These are phyloP conservation scores for Lentinula lateritia DNA, from an alignment of 768 basidiomycete species.

Conservation along the genomic window DNA sequence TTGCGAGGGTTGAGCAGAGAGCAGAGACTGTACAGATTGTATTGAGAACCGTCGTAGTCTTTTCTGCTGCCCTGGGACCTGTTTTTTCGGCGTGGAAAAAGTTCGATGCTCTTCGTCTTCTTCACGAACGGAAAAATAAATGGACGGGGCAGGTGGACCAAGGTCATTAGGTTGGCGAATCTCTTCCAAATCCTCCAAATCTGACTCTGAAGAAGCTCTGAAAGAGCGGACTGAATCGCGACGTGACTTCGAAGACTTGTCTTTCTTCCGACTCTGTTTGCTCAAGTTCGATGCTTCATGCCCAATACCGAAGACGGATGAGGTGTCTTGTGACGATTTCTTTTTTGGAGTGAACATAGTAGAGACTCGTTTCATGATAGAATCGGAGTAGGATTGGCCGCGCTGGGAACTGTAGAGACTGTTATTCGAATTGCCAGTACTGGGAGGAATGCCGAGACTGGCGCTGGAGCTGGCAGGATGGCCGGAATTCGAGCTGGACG, in stretches of 20 bases:
- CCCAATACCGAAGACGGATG: background rate
- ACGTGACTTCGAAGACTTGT: background rate
- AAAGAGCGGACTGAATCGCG: background rate
- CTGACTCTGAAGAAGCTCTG: background rate
- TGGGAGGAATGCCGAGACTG: background rate
- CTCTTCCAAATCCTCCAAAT: constrained; percentile 2
- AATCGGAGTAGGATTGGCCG: background rate
- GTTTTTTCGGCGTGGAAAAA: constrained; percentile 1
- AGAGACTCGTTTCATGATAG: constrained; percentile 2
- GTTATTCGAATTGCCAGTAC: background rate
- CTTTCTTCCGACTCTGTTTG: background rate
- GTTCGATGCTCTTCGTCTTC: background rate
- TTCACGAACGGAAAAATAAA: background rate
- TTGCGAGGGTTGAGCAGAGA: background rate
- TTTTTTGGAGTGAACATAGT: constrained; percentile 4
- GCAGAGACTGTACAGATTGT: background rate
- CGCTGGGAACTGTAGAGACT: background rate
- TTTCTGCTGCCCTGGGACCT: background rate
- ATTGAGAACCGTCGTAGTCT: background rate
- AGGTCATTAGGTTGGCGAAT: background rate
- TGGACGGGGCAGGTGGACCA: constrained; percentile 1
- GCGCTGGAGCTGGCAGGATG: background rate
- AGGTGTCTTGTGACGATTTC: background rate
- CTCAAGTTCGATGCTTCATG: background rate
- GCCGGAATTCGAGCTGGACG: background rate